Conservation (phyloP, 2,329 filamentous ascomycete species). For the Ceratocystis huliohia region DNA sequence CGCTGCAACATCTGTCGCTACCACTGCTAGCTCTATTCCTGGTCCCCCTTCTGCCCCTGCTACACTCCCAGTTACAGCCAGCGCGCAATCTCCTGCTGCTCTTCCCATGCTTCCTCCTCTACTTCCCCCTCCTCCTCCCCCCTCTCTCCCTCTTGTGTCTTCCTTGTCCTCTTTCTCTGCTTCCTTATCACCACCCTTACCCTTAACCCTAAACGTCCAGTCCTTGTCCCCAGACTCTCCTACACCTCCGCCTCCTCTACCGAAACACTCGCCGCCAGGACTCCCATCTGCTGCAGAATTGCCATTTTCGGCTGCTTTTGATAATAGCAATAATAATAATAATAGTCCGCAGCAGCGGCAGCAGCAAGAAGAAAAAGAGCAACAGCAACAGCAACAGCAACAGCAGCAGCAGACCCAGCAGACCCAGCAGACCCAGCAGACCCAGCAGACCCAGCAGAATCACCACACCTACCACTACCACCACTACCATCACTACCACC, state of each 20-base stretch:
- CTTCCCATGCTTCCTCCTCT: neutral
- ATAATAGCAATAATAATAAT: neutral
- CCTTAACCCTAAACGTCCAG: neutral
- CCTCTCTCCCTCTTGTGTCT: neutral
- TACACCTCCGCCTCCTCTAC: slow-evolving; percentile 1
- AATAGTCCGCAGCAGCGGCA: neutral
- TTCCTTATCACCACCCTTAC: neutral
- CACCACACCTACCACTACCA: too few species aligned
- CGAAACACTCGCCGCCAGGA: slow-evolving; percentile 4
- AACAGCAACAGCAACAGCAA: too few species aligned
- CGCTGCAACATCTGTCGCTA: neutral
- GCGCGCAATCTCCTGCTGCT: neutral
- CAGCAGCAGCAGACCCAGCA: too few species aligned
- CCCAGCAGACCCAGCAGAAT: too few species aligned
- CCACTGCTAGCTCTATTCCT: neutral
- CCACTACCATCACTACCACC: too few species aligned
- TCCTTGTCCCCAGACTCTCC: slow-evolving; percentile 1
- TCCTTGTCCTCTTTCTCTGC: neutral
- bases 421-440: too few species aligned
- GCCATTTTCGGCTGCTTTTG: neutral
- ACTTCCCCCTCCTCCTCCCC: neutral
- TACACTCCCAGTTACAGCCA: neutral
- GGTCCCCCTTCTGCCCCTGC: neutral
- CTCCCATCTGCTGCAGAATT: neutral
- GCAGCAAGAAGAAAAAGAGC: too few species aligned